Base-by-base conservation (phyloP, 1,284 basidiomycete genomes). In the Boletus nobilissimus region DNA sequence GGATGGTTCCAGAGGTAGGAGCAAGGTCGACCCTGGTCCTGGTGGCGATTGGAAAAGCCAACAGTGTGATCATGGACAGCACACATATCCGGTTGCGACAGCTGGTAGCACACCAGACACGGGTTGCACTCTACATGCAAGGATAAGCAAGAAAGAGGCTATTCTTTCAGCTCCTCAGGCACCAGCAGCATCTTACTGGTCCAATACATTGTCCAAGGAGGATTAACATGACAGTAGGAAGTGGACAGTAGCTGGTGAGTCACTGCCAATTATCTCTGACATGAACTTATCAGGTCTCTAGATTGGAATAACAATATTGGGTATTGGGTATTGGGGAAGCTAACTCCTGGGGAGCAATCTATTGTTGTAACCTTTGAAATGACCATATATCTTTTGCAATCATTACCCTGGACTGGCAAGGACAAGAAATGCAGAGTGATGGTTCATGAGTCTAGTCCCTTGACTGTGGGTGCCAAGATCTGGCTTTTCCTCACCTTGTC, bases 201-300 rank as follows among this genome's bases (percentile, higher is more conserved):
- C 82, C 39, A 90, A 91, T 32, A 39, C 82, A 66, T 82, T 77
- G 36, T 81, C 77, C 84, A 87, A 85, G 85, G 90, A 92, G n/a
- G 92, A 94, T 36, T 93, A 94, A 40, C 89, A 91, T 70, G 93
- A 94, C 78, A 89, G 86, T 76, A 89, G 93, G 82, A 95, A 95
- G 86, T 90, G 94, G 74, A 92, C 92, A 13, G 84, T 88, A 63
- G 90, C 92, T 83, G 94, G 94, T 94, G 86, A 80, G 90, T 86
- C 32, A 68, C 64, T 40, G 32, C 24, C 9, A 16, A 63, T 34
- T 8, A 39, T 34, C 22, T 72, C 48, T 65, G 72, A 43, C 70
- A 32, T 38, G 57, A 66, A 60, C 43, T 74, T 36, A 69, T 34
- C 68, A 43, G 34, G 36, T 57, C 40, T 65, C 16, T 68, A 87